Evolutionary conservation across 1,139 yeast genomes (phyloP).

Genomic region (Debaryomycetaceae sp.): DNA sequence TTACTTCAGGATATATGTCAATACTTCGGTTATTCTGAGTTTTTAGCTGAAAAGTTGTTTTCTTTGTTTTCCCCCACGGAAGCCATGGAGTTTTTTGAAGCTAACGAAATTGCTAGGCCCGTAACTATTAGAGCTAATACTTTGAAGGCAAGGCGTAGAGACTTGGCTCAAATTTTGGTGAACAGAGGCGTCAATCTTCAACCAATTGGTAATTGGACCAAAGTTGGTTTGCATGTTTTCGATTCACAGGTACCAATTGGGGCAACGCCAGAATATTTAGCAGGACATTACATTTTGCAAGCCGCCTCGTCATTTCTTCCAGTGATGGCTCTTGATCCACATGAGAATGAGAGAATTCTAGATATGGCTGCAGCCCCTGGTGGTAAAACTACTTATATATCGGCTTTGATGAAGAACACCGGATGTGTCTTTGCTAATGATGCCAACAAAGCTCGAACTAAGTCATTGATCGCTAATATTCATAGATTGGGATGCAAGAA

Average conservation of each 20-base stretch:
- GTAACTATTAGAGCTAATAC: constrained; percentile 96
- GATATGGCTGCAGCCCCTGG: constrained; percentile 99
- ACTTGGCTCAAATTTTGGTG: constrained; percentile 89
- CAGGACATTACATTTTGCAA: constrained; percentile 96
- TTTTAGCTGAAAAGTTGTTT: constrained; percentile 89
- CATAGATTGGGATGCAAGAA: constrained; percentile 96
- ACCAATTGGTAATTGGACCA: constrained; percentile 97
- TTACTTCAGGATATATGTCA: constrained; percentile 81
- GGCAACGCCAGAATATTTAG: constrained; percentile 97
- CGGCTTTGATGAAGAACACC: constrained; percentile 96
- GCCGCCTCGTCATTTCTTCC: constrained; percentile 98
- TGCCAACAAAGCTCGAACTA: constrained; percentile 92
- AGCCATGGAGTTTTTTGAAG: constrained; percentile 97
- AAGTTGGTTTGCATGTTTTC: constrained; percentile 93
- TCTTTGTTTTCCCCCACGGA: constrained; percentile 90
- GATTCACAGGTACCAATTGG: constrained; percentile 99
- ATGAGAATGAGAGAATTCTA: constrained; percentile 88
- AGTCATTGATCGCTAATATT: constrained; percentile 93
- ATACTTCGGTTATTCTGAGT: constrained; percentile 95
- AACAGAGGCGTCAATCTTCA: constrained; percentile 96
- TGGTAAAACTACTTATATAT: constrained; percentile 95
- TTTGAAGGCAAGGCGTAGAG: constrained; percentile 89
- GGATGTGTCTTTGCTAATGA: constrained; percentile 98
- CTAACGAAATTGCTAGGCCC: constrained; percentile 96
- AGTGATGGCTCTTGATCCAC: constrained; percentile 95